Evolutionary conservation across 1,284 basidiomycete species (phyloP).

Genomic region (Xerocomus nothofagi): DNA sequence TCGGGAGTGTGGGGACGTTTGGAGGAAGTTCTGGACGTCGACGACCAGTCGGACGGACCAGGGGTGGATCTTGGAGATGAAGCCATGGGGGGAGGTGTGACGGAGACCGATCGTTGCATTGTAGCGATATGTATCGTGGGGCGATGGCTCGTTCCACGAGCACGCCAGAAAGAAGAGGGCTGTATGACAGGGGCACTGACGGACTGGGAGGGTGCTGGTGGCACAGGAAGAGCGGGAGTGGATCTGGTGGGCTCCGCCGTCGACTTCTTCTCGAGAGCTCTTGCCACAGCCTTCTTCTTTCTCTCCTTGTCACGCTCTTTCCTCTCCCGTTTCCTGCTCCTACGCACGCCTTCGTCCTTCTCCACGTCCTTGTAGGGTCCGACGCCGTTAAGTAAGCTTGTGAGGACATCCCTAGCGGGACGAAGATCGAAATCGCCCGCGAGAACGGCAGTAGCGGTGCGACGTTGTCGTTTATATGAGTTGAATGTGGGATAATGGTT

Average conservation of each 20-base stretch:
- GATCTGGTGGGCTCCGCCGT: constrained; percentile 20
- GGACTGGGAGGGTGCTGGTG: constrained; percentile 23
- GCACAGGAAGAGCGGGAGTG: constrained; percentile 28
- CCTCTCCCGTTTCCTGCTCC: constrained; percentile 52
- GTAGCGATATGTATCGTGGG: constrained; percentile 68
- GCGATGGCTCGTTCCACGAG: constrained; percentile 59
- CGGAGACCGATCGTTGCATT: constrained; percentile 65
- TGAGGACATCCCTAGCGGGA: constrained; percentile 69
- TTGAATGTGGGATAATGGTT: constrained; percentile 28
- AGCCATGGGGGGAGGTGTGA: constrained; percentile 67
- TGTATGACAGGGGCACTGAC: constrained; percentile 29
- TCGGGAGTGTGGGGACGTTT: constrained; percentile 73
- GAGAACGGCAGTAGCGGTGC: constrained; percentile 71
- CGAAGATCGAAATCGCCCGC: constrained; percentile 69
- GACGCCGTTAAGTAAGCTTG: constrained; percentile 73
- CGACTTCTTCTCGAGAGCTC: constrained; percentile 26
- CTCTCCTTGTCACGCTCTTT: constrained; percentile 48
- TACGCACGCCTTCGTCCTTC: constrained; percentile 52
- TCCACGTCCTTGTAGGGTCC: constrained; percentile 61
- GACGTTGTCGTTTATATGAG: constrained; percentile 53
- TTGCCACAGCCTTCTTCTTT: constrained; percentile 21
- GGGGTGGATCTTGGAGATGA: constrained; percentile 70
- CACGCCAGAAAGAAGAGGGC: constrained; percentile 58
- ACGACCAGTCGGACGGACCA: constrained; percentile 67
- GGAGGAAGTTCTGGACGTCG: constrained; percentile 71